Percentiles rank a stretch among this genome's conserved stretches.
These are phyloP conservation scores for Circinella minor DNA, from an alignment of 371 early-diverging fungal species.

Conservation along the genomic window DNA sequence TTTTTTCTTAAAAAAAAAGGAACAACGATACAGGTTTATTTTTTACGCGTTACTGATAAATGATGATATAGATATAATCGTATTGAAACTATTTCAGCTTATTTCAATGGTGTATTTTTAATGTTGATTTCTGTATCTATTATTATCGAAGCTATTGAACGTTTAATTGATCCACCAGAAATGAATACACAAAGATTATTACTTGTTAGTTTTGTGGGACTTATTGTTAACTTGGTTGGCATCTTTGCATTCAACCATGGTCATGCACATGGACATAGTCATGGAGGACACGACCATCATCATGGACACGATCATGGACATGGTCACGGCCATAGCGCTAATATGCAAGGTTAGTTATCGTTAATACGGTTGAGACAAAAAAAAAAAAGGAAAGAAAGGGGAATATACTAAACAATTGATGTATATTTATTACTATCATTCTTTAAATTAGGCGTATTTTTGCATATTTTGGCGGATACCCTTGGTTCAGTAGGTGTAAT, in stretches of 20 bases:
- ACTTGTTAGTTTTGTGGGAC: slow-evolving; percentile 86
- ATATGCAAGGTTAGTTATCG: slow-evolving; percentile 64
- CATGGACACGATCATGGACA: slow-evolving; percentile 61
- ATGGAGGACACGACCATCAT: slow-evolving; percentile 50
- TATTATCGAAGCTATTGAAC: slow-evolving; percentile 87
- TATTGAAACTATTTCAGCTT: slow-evolving; percentile 91
- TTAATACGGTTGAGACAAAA: background rate
- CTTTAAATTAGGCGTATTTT: slow-evolving; percentile 75
- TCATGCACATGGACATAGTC: slow-evolving; percentile 71
- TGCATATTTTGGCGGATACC: slow-evolving; percentile 95
- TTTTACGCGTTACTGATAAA: slow-evolving; percentile 12
- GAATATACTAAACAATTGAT: background rate
- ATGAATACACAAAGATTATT: slow-evolving; percentile 87
- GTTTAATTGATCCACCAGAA: slow-evolving; percentile 84
- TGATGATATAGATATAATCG: slow-evolving; percentile 70
- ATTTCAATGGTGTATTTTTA: slow-evolving; percentile 89
- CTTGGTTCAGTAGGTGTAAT: slow-evolving; percentile 96
- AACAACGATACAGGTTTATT: background rate
- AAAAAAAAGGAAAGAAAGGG: background rate
- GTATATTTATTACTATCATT: background rate
- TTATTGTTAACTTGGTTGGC: slow-evolving; percentile 92
- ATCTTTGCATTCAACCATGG: slow-evolving; percentile 92
- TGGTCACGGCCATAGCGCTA: slow-evolving; percentile 59
- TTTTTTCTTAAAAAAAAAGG: no score
- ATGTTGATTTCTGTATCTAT: slow-evolving; percentile 88